Base-by-base conservation (phyloP, 73 alveolate genomes). In the Breviolum minutum region DNA sequence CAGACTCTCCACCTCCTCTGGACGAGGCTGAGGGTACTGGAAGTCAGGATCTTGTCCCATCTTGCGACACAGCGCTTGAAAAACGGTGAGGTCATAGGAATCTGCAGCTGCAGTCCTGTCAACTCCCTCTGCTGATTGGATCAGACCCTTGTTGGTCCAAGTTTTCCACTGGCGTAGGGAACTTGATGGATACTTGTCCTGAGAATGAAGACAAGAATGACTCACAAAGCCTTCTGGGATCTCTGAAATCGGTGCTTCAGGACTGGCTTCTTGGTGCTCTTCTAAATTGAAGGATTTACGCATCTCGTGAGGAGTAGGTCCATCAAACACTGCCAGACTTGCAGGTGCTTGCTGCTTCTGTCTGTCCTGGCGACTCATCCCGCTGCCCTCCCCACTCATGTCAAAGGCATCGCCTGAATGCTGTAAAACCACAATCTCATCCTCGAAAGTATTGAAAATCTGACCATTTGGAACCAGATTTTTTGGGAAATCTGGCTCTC, bases 51-150 rank as follows among this genome's bases (percentile, higher is more conserved):
- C n/a, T 8, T 7, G 6, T 10, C 92, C 81, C 11, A 29, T 12
- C 24, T 62, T 86, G 74, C 94, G 94, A 63, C 79, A n/a, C 64
- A 86, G 30, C 32, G 94, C 94, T 27, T 86, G 32, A n/a, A 86
- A 63, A 2, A 86, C 94, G 9, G 94, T 63, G 80, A 86, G 27
- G 79, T 86, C 94, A 63, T 86, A 86, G 30, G 77, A 22, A 16
- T n/a, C 77, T 9, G 32, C 76, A 30, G 16, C 20, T n/a, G 62
- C 20, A 12, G 60, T 61, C 14, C 88, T 29, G 17, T 30, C 54
- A 40, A 40, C 54, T 40, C 54, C 54, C 54, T 40, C 54, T 40
- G 54, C 54, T 40, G 54, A 40, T 40, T 40, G 54, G 54, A 40
- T 40, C 54, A 40, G 54, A 40, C 54, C 54, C 54, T 40, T 40